A percentile compares a stretch with the other conserved stretches of the same genome.
phyloP scores from a whole-genome alignment of 139 green algal species.

The Eudorina sp. region DNA sequence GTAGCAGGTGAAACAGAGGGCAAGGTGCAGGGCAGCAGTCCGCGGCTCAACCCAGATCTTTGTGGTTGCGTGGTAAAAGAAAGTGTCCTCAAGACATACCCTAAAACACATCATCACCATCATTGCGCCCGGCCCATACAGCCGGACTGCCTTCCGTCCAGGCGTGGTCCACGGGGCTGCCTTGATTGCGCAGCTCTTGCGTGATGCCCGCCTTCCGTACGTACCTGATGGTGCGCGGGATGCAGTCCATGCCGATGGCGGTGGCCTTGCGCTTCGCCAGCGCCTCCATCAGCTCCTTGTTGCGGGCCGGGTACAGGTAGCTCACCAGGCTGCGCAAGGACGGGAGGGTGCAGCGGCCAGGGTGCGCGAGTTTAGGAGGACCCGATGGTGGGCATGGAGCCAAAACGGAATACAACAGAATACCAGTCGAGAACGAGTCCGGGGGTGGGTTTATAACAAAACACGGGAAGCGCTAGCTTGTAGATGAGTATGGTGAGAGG shows the following conservation, averaged over 20 bases:
- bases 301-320: slow-evolving; percentile 86
- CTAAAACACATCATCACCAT: background rate
- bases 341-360: background rate
- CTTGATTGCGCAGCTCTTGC: background rate
- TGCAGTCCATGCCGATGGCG: slow-evolving; percentile 93
- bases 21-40: background rate
- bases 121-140: background rate
- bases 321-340: slow-evolving; percentile 72
- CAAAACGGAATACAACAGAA: background rate
- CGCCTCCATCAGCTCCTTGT: slow-evolving; percentile 83
- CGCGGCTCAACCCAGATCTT: background rate
- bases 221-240: slow-evolving; percentile 80
- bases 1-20: background rate
- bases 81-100: no score
- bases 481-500: no score
- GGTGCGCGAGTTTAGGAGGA: no score
- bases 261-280: slow-evolving; percentile 76
- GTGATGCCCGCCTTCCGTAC: background rate
- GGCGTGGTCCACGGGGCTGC: background rate
- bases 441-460: background rate
- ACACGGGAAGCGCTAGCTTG: no score
- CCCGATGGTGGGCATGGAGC: no score
- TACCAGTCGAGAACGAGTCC: no score
- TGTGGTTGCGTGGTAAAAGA: background rate
- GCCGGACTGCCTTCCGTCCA: background rate